Conservation (phyloP, 345 rosid species). For the Theobroma cacao region DNA sequence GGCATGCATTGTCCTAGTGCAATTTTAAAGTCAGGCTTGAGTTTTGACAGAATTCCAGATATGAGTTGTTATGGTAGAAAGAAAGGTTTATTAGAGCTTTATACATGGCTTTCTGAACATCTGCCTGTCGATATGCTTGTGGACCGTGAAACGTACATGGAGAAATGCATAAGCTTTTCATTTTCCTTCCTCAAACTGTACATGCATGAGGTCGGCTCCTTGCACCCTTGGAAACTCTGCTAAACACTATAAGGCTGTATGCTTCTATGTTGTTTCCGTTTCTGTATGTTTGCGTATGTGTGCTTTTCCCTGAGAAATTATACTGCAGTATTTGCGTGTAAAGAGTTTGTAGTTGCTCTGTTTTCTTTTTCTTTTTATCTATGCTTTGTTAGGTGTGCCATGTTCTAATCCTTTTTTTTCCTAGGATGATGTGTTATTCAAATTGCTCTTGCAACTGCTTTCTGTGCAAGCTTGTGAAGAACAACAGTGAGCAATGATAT, state of each 20-base stretch:
- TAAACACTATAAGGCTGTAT: not conserved
- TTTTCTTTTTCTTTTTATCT: not conserved
- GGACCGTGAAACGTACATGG: slow-evolving; percentile 33
- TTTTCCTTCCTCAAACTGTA: slow-evolving; percentile 65
- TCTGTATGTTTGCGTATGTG: not conserved
- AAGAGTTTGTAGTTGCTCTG: not conserved
- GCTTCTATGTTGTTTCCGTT: not conserved
- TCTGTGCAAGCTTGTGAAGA: slow-evolving; percentile 34
- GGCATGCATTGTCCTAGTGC: slow-evolving; percentile 31
- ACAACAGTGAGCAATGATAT: slow-evolving; percentile 45
- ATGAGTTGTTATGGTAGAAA: slow-evolving; percentile 30
- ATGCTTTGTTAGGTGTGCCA: not conserved
- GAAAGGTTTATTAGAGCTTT: slow-evolving; percentile 50
- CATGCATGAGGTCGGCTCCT: slow-evolving; percentile 65
- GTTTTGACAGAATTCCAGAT: slow-evolving; percentile 18
- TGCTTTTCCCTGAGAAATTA: not conserved
- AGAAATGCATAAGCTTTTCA: slow-evolving; percentile 45
- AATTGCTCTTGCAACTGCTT: slow-evolving; percentile 69
- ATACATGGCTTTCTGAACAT: slow-evolving; percentile 59
- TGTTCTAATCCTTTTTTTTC: slow-evolving; percentile 17
- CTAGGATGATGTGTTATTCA: slow-evolving; percentile 84
- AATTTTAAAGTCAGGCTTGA: slow-evolving; percentile 24
- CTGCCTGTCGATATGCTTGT: slow-evolving; percentile 27
- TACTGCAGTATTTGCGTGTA: not conserved
- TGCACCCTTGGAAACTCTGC: not conserved